phyloP scores from a whole-genome alignment of 768 basidiomycete genomes.

The Suillus placidus region DNA sequence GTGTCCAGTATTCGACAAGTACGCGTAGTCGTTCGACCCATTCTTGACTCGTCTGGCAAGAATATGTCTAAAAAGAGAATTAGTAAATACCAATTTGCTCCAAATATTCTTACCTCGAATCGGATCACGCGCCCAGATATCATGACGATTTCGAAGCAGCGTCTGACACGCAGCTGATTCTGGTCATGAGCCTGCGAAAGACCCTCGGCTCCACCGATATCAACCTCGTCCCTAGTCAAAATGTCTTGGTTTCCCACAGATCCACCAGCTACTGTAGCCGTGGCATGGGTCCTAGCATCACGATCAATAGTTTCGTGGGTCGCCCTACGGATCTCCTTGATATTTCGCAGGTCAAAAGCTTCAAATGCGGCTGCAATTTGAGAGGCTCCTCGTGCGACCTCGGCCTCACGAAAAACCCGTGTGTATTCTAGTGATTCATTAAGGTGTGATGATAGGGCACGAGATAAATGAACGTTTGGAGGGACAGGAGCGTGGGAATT shows the following conservation, averaged over 20 bases:
- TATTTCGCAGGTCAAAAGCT: constrained; percentile 71
- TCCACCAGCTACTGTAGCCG: not conserved
- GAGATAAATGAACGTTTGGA: constrained; percentile 50
- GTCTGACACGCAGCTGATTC: constrained; percentile 51
- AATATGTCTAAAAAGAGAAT: constrained; percentile 54
- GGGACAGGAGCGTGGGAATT: constrained; percentile 71
- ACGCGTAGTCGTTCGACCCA: constrained; percentile 82
- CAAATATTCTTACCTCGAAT: constrained; percentile 66
- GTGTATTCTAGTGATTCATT: constrained; percentile 31
- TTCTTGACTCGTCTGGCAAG: constrained; percentile 67
- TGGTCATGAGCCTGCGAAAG: constrained; percentile 47
- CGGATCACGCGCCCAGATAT: constrained; percentile 67
- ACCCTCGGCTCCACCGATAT: constrained; percentile 65
- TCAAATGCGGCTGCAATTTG: constrained; percentile 70
- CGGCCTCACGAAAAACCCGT: constrained; percentile 46
- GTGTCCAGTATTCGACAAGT: constrained; percentile 78
- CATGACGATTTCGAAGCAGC: constrained; percentile 79
- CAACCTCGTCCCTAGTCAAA: constrained; percentile 54
- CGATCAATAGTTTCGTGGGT: constrained; percentile 38
- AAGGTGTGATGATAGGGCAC: constrained; percentile 32
- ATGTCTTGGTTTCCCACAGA: constrained; percentile 13
- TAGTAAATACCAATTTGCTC: not conserved
- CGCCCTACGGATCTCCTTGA: constrained; percentile 66
- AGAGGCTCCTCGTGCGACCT: constrained; percentile 61
- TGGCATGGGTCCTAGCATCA: constrained; percentile 22